These are phyloP conservation scores for Fusarium xylarioides DNA, from an alignment of 2,329 filamentous ascomycete genomes.

Conservation along the genomic window DNA sequence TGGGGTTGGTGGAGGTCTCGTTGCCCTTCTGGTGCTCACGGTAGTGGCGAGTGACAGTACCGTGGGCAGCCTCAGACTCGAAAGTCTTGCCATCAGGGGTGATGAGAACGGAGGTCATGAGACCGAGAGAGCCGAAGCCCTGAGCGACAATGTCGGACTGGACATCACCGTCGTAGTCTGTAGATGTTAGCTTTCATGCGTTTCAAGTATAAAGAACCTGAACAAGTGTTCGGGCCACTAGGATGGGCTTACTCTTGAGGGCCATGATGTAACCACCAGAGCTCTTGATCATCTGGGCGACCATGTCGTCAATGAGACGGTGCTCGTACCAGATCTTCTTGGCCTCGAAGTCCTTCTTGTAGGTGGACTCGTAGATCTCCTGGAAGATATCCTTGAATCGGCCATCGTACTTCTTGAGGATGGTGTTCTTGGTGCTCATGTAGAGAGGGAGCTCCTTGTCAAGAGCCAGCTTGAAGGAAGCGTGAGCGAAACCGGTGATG, in stretches of 20 bases:
- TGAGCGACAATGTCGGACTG: conserved; percentile 98
- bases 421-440: conserved; percentile 99
- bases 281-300: conserved; percentile 99
- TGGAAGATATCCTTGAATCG: conserved; percentile 99
- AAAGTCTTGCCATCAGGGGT: conserved; percentile 97
- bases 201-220: neutral
- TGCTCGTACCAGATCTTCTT: conserved; percentile 99
- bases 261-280: conserved; percentile 96
- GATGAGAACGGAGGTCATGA: conserved; percentile 98
- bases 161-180: conserved; percentile 98
- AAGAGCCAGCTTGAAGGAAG: conserved; percentile 94
- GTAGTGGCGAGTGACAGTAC: conserved; percentile 97
- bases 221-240: conserved; percentile 10
- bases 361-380: conserved; percentile 88
- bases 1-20: conserved; percentile 98
- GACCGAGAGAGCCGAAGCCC: conserved; percentile 95
- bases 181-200: conserved; percentile 20
- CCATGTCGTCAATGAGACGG: conserved; percentile 99
- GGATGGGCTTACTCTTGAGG: conserved; percentile 81
- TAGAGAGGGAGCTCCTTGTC: conserved; percentile 91
- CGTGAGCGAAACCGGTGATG: conserved; percentile 93
- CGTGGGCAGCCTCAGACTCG: conserved; percentile 97
- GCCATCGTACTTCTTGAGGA: conserved; percentile 98
- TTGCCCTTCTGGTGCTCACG: conserved; percentile 98
- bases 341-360: conserved; percentile 88